Conservation (phyloP, 164 flowering plant genomes). For the Stephania yunnanensis region DNA sequence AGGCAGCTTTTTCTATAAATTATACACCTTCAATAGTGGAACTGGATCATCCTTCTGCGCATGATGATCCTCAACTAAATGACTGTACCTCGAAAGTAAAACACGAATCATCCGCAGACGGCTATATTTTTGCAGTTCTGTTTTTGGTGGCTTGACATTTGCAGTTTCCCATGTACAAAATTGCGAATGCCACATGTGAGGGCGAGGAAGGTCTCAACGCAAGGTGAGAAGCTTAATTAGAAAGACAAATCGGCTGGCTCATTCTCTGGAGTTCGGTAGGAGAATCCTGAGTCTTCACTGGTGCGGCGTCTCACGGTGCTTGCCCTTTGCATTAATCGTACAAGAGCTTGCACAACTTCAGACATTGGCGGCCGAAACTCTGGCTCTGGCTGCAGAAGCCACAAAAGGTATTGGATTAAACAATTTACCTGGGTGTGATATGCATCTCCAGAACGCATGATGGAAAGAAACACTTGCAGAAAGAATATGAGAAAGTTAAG, state of each 20-base stretch:
- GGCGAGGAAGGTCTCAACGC: not conserved
- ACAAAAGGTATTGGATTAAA: constrained; percentile 1
- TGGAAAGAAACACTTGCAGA: not conserved
- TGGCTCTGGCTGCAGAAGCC: constrained; percentile 66
- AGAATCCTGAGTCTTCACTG: constrained; percentile 68
- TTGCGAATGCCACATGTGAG: not conserved
- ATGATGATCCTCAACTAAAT: not conserved
- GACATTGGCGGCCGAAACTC: constrained; percentile 98
- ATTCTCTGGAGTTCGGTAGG: constrained; percentile 17
- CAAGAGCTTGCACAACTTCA: constrained; percentile 88
- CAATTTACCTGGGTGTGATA: not conserved
- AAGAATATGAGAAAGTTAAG: not conserved
- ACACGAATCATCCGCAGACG: not conserved
- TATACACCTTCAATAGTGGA: not conserved
- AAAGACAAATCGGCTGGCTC: constrained; percentile 39
- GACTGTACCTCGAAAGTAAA: not conserved
- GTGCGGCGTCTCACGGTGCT: constrained; percentile 59
- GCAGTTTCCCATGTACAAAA: constrained; percentile 2
- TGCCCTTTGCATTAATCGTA: constrained; percentile 82
- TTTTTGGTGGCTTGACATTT: not conserved
- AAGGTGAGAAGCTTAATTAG: constrained; percentile 11
- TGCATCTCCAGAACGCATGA: not conserved
- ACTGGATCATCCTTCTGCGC: not conserved
- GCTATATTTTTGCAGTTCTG: not conserved
- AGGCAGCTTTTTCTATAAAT: not conserved